Percentiles rank a stretch among this genome's conserved stretches.
Conservation (phyloP, 257 asterid species). For the Perilla frutescens region DNA sequence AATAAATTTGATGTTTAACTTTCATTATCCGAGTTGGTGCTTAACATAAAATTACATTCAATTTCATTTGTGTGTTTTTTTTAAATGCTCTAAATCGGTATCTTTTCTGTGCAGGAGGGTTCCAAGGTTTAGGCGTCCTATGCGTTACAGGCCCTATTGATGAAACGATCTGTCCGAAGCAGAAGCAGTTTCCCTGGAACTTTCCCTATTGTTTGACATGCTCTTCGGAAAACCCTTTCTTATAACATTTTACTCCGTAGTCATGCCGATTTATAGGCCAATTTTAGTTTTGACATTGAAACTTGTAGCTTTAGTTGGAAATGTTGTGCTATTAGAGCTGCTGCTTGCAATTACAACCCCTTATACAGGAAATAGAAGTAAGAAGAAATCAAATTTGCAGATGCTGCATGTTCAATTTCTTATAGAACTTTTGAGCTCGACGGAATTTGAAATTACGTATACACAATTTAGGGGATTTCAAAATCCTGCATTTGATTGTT, state of each 20-base stretch:
- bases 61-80: too few species aligned
- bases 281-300: slow-evolving; percentile 33
- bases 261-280: slow-evolving; percentile 24
- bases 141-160: slow-evolving; percentile 64
- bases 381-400: background rate
- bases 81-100: too few species aligned
- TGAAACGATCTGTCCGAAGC: background rate
- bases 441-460: too few species aligned
- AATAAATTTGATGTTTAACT: background rate
- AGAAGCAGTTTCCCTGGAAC: background rate
- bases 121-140: slow-evolving; percentile 65
- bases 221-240: too few species aligned
- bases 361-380: background rate
- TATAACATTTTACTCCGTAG: background rate
- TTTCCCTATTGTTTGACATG: background rate
- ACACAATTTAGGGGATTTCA: too few species aligned
- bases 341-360: slow-evolving; percentile 28
- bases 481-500: too few species aligned
- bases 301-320: slow-evolving; percentile 33
- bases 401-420: background rate
- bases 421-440: background rate
- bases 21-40: background rate
- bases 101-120: slow-evolving; percentile 51
- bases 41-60: too few species aligned
- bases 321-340: slow-evolving; percentile 33